A percentile compares a stretch with the other conserved stretches of the same genome.
phyloP scores from a whole-genome alignment of 345 rosid genomes.

The Dipteronia sinensis region DNA sequence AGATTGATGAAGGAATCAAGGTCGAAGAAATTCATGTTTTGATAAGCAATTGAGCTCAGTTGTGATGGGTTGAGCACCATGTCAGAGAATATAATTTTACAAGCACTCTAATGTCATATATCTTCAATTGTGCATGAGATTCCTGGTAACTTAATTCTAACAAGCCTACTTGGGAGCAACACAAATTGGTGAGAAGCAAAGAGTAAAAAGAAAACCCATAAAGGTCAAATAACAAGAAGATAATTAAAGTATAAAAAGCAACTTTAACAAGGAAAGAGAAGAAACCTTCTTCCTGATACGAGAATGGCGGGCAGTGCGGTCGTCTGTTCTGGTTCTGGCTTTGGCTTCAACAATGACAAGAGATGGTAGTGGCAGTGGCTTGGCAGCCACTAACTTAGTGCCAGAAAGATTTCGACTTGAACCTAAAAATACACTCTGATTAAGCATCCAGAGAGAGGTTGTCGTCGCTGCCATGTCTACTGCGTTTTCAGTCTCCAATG shows the following conservation, averaged over 20 bases:
- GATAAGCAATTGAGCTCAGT: no score
- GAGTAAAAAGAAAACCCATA: no score
- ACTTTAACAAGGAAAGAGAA: neutral
- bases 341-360: conserved; percentile 59
- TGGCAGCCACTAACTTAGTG: neutral
- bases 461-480: conserved; percentile 1
- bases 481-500: neutral
- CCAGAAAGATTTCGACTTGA: conserved; percentile 6
- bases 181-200: no score
- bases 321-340: conserved; percentile 60
- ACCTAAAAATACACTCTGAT: conserved; percentile 10
- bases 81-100: no score
- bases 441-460: conserved; percentile 7
- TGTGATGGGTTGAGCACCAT: no score
- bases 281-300: conserved; percentile 95
- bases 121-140: no score
- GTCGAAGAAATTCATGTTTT: no score
- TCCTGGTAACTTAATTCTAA: no score
- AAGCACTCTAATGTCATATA: no score
- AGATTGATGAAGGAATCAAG: no score
- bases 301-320: conserved; percentile 81
- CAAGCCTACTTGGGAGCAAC: no score
- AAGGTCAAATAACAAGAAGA: neutral
- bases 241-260: neutral
- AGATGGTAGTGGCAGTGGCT: conserved; percentile 18